Percentiles rank a stretch among this genome's conserved stretches.
phyloP scores from a whole-genome alignment of 495 filamentous ascomycete species.

The Neurospora sp. region DNA sequence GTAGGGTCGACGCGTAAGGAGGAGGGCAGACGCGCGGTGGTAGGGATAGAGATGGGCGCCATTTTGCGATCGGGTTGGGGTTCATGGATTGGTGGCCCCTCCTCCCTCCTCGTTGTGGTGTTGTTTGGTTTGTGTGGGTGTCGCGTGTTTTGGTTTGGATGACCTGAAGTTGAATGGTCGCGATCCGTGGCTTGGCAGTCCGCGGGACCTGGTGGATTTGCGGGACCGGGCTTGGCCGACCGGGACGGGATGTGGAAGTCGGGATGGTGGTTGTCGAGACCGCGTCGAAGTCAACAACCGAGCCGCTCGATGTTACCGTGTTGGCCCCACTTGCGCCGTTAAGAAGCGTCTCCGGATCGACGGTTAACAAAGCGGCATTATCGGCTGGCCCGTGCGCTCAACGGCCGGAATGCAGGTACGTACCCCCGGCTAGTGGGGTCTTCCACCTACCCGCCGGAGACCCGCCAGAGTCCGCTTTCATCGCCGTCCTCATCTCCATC shows the following conservation, averaged over 20 bases:
- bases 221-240: neutral
- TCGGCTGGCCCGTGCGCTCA: neutral
- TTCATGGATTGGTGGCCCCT: neutral
- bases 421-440: neutral
- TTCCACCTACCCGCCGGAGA: neutral
- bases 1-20: constrained; percentile 51
- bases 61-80: constrained; percentile 10
- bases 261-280: neutral
- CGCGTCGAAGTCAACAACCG: neutral
- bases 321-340: neutral
- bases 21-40: constrained; percentile 35
- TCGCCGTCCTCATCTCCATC: neutral
- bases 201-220: neutral
- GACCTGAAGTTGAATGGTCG: neutral
- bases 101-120: neutral
- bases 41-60: constrained; percentile 35
- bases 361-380: neutral
- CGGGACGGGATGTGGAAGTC: neutral
- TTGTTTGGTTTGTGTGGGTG: neutral
- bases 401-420: neutral
- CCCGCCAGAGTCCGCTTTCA: neutral
- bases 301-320: neutral
- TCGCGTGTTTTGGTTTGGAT: neutral
- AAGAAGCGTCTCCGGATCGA: neutral
- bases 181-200: neutral